Base-by-base conservation (phyloP, 2,329 filamentous ascomycete species). In the Plenodomus lindquistii region DNA sequence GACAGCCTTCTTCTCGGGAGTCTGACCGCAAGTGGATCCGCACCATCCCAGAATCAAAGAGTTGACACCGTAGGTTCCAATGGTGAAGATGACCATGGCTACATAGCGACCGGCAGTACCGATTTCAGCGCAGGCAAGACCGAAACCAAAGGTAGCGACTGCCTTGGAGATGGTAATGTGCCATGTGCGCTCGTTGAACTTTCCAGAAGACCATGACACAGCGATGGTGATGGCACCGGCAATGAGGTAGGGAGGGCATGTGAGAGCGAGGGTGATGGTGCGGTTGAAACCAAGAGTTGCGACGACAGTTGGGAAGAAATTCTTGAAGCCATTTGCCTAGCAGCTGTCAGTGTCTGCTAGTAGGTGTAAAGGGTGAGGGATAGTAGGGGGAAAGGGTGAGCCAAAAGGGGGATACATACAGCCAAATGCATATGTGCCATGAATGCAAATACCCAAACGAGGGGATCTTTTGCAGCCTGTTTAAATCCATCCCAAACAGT, bases 211-310 rank as follows among this genome's bases (percentile, higher is more conserved):
- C 59, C 62, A 72, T 1, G 65, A 70, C 18, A 67, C 68, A 6
- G 55, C 53, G 15, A 74, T 70, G 11, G 64, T 69, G 19, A 73
- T 38, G 2, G 44, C 57, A 15, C 61, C 61, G 6, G 61, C 61
- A 19, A 64, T 62, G 31, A 63, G 54, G 42, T 64, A 63, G 3
- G 61, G 59, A 3, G 61, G 61, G 58, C 61, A 66, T 0, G 79
- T 81, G 53, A 83, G 72, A 10, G 79, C 71, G 0, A 82, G 71
- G 0, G 79, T 81, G 43, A 80, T 69, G 2, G 77, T 81, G 1
- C 67, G 71, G 46, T 66, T 70, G 64, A 81, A 81, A 0, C 77
- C 77, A 0, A 82, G 72, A 1, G 78, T 80, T 55, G 77, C 62
- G 46, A 81, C 77, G 22, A 80, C 76, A 6, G 74, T 74, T 1